A percentile compares a stretch with the other conserved stretches of the same genome.
These are phyloP conservation scores for Coniophora puteana DNA, from an alignment of 1,284 basidiomycete genomes.

Conservation along the genomic window DNA sequence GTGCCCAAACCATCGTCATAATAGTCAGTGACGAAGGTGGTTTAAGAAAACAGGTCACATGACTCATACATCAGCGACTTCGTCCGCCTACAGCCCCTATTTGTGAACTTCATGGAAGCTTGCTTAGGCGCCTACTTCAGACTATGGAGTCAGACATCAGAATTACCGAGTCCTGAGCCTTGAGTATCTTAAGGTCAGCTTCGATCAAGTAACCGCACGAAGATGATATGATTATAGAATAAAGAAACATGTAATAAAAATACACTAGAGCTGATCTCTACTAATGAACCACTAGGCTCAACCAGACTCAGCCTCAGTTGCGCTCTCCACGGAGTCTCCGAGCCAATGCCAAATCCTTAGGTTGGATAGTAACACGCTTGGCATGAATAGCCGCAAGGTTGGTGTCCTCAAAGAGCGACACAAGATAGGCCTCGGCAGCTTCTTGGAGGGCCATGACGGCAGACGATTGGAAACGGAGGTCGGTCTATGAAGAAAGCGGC, in stretches of 20 bases:
- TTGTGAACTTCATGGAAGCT: too few species aligned
- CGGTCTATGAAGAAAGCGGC: conserved; percentile 43
- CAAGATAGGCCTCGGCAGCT: conserved; percentile 72
- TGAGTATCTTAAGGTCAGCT: too few species aligned
- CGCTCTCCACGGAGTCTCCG: conserved; percentile 14
- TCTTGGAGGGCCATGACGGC: conserved; percentile 72
- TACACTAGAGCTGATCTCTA: conserved; percentile 1
- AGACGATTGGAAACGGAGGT: conserved; percentile 68
- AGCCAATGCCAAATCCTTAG: conserved; percentile 50
- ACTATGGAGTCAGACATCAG: too few species aligned
- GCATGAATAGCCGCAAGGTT: conserved; percentile 69
- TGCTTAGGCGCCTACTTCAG: too few species aligned
- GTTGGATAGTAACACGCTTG: conserved; percentile 64
- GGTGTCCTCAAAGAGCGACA: conserved; percentile 70
- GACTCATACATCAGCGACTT: too few species aligned
- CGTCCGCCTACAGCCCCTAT: too few species aligned
- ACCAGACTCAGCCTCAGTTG: conserved; percentile 16
- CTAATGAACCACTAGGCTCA: neutral
- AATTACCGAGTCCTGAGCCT: too few species aligned
- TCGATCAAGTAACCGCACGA: too few species aligned
- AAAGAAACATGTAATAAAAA: neutral
- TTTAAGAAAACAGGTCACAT: too few species aligned
- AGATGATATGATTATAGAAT: too few species aligned
- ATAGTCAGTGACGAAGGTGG: too few species aligned
- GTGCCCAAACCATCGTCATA: too few species aligned